A percentile compares a stretch with the other conserved stretches of the same genome.
These are phyloP conservation scores for Nakazawaea populi DNA, from an alignment of 805 yeast genomes.

Conservation along the genomic window DNA sequence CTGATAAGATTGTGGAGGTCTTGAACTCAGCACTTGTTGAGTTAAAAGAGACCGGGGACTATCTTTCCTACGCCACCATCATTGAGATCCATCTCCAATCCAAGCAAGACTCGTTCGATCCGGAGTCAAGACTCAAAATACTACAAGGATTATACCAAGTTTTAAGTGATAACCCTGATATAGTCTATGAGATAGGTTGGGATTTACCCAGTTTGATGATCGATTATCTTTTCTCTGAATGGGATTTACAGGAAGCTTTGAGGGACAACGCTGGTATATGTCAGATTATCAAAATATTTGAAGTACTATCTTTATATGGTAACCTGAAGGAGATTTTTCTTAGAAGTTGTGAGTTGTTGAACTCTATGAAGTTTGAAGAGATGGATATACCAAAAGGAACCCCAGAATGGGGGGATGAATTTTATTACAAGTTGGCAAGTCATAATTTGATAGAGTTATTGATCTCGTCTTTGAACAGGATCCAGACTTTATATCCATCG, in stretches of 20 bases:
- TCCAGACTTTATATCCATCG: slow-evolving; percentile 71
- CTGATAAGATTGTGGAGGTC: slow-evolving; percentile 3
- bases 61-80: slow-evolving; percentile 64
- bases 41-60: slow-evolving; percentile 45
- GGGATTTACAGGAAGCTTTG: slow-evolving; percentile 26
- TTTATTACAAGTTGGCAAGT: slow-evolving; percentile 46
- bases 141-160: slow-evolving; percentile 39
- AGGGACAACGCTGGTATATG: slow-evolving; percentile 32
- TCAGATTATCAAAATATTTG: slow-evolving; percentile 44
- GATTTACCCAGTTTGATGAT: slow-evolving; percentile 73
- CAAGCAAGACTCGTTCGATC: slow-evolving; percentile 38
- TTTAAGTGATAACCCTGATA: slow-evolving; percentile 37
- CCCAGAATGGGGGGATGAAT: slow-evolving; percentile 4
- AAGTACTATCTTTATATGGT: slow-evolving; percentile 59
- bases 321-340: slow-evolving; percentile 78
- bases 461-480: slow-evolving; percentile 49
- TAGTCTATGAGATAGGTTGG: slow-evolving; percentile 79
- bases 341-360: slow-evolving; percentile 61
- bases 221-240: slow-evolving; percentile 37
- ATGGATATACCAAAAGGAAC: not conserved
- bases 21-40: slow-evolving; percentile 8
- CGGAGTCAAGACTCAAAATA: slow-evolving; percentile 45
- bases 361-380: slow-evolving; percentile 26
- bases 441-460: slow-evolving; percentile 66
- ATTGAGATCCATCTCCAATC: slow-evolving; percentile 51